Evolutionary conservation across 192 early-diverging fungal genomes (phyloP), one percentile per base, ranked within the genome.

Genomic region (Podila clonocystis): DNA sequence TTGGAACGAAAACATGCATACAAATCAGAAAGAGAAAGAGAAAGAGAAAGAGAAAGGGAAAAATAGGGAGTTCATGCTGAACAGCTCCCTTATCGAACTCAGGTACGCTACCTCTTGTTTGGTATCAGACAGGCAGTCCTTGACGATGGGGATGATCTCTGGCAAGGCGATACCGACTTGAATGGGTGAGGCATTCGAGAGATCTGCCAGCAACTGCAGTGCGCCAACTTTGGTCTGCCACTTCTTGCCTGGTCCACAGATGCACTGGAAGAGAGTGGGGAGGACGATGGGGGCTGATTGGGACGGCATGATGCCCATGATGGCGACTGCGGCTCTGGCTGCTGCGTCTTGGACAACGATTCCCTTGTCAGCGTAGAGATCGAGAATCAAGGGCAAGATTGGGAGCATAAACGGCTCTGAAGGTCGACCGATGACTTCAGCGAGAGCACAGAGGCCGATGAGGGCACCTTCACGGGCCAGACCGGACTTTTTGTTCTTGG

Each of bases 141-240:
- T 93, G 65, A 94, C 89, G 11, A 85, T 82, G 49, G 93, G 93
- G 57, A 93, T 90, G 50, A 94, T 90, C 41, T 89, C 85, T 30
- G 87, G 87, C 29, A 89, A 62, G 11, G 73, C 69, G 41, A 83
- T 72, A 65, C 84, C 86, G 26, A 89, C 80, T 68, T 89, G 86
- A 26, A 84, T 75, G 34, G 85, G 85, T 9, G 87, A 86, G 19
- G 63, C 72, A 52, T 77, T 79, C 22, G 86, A 73, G 11, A 88
- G 75, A 22, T 82, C 68, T 24, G 83, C 71, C 11, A 88, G 33
- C 15, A 90, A 34, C 52, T 87, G 83, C 19, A 87, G 57, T 4
- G 88, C 89, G n/a, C 88, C 89, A 9, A 86, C 84, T 82, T 92
- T 92, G 50, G 92, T 91, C 70, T 93, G 92, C 89, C 92, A 91